Evolutionary conservation across 805 yeast genomes (phyloP).

Genomic region (Pichia insulana): DNA sequence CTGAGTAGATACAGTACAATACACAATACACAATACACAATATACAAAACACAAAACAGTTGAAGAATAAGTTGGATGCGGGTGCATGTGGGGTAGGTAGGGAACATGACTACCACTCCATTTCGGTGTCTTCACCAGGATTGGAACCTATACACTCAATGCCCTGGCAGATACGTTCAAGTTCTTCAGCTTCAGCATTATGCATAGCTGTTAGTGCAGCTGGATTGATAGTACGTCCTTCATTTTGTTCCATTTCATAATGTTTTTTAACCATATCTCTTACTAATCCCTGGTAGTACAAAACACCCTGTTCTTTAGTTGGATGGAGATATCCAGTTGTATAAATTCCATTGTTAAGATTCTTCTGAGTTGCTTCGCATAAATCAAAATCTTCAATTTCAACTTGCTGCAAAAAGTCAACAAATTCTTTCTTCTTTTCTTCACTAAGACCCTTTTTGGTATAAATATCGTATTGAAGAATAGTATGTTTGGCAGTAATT

Average conservation of each 20-base stretch:
- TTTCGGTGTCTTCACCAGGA: conserved; percentile 25
- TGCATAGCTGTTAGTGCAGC: conserved; percentile 36
- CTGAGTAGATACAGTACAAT: too few species aligned
- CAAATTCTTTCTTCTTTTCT: conserved; percentile 49
- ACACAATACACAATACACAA: neutral
- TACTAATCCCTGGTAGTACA: conserved; percentile 46
- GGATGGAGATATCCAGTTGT: conserved; percentile 54
- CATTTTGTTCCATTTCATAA: conserved; percentile 35
- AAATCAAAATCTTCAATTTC: conserved; percentile 55
- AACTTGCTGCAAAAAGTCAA: conserved; percentile 53
- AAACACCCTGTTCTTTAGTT: conserved; percentile 48
- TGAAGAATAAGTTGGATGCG: neutral
- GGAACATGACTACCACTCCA: conserved; percentile 20
- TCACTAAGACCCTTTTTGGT: conserved; percentile 50
- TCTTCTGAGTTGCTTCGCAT: conserved; percentile 51
- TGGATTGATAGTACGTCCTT: conserved; percentile 43
- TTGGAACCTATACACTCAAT: conserved; percentile 43
- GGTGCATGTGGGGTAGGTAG: neutral
- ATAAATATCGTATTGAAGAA: conserved; percentile 52
- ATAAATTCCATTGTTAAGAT: conserved; percentile 52
- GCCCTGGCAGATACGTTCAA: conserved; percentile 40
- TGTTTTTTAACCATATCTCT: conserved; percentile 52
- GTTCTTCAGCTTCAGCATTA: conserved; percentile 37
- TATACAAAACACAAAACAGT: neutral
- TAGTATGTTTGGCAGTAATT: conserved; percentile 41